phyloP scores from a whole-genome alignment of 148 eudicot genomes.

The Salicornia ramosissima region DNA sequence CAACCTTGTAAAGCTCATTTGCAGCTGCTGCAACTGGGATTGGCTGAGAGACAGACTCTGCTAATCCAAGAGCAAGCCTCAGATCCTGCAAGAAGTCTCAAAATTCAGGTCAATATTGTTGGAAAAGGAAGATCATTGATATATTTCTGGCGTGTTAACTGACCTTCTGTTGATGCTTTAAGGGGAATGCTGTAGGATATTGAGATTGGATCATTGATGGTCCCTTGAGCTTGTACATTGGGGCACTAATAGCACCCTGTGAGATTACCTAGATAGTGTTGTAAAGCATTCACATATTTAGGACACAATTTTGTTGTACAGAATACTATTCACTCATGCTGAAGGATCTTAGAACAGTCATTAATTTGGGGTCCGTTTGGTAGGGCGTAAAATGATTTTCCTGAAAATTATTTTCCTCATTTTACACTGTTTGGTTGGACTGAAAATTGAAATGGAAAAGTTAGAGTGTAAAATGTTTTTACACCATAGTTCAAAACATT shows the following conservation, averaged over 20 bases:
- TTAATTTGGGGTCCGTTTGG: neutral
- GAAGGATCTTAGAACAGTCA: neutral
- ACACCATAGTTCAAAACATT: too few relatives aligned
- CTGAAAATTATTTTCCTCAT: too few relatives aligned
- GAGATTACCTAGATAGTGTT: slow-evolving; percentile 84
- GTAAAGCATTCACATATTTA: neutral
- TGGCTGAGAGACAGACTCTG: slow-evolving; percentile 86
- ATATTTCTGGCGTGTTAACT: neutral
- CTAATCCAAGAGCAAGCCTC: slow-evolving; percentile 86
- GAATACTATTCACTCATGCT: neutral
- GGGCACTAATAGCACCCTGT: slow-evolving; percentile 93
- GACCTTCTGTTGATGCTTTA: slow-evolving; percentile 98
- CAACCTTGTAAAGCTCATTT: slow-evolving; percentile 82
- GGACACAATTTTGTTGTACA: neutral
- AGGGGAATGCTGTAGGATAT: slow-evolving; percentile 90
- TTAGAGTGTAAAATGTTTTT: too few relatives aligned
- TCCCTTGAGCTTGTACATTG: slow-evolving; percentile 87
- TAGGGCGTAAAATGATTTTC: too few relatives aligned
- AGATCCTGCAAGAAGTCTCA: slow-evolving; percentile 51
- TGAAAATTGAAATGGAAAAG: too few relatives aligned
- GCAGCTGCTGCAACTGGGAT: slow-evolving; percentile 92
- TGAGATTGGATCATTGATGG: slow-evolving; percentile 82
- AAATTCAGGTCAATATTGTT: neutral
- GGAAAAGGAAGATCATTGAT: neutral
- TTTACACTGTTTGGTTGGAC: too few relatives aligned